These are phyloP conservation scores for Trichoderma sp. DNA, from an alignment of 2,329 filamentous ascomycete species.

Conservation along the genomic window DNA sequence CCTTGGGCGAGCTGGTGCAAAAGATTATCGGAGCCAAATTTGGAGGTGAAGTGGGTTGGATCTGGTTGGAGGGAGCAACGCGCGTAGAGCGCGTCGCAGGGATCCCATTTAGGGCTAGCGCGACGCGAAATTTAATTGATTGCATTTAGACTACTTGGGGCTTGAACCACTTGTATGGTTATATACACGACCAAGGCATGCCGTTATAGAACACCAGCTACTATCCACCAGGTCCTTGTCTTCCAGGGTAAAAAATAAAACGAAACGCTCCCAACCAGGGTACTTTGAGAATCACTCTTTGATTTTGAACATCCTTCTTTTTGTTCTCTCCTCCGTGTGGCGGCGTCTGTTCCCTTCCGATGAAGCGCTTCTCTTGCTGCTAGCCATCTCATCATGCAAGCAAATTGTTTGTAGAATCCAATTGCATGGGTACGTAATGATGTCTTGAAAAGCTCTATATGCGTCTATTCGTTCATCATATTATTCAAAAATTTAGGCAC, in stretches of 20 bases:
- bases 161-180: neutral
- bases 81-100: conserved; percentile 37
- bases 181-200: neutral
- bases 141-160: conserved; percentile 35
- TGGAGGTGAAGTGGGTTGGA: conserved; percentile 1
- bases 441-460: neutral
- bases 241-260: neutral
- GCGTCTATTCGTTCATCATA: neutral
- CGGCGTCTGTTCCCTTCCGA: neutral
- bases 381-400: neutral
- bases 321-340: neutral
- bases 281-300: neutral
- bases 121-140: conserved; percentile 44
- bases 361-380: neutral
- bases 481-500: neutral
- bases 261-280: neutral
- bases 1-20: conserved; percentile 2
- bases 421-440: neutral
- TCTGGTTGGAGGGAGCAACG: conserved; percentile 26
- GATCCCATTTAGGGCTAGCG: conserved; percentile 29
- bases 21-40: conserved; percentile 8
- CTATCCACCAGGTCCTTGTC: neutral
- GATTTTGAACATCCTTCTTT: neutral
- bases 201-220: neutral
- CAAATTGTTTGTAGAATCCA: neutral